These are phyloP conservation scores for Mayamaea pseudoterrestris DNA, from an alignment of 108 stramenopile species.

Conservation along the genomic window DNA sequence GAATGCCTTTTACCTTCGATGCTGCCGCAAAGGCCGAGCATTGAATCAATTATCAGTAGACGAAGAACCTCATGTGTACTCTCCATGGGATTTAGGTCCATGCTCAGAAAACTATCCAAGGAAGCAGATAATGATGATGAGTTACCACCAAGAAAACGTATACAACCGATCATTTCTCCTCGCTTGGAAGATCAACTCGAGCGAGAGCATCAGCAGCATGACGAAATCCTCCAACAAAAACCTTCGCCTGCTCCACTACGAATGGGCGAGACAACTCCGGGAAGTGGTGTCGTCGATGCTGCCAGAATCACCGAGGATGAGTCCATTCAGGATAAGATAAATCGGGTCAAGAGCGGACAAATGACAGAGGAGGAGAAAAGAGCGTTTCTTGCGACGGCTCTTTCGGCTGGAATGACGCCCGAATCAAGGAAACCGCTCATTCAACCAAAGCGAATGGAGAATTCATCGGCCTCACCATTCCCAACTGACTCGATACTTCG, in stretches of 20 bases:
- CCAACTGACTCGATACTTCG: slow-evolving; percentile 25
- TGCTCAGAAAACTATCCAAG: too few relatives aligned
- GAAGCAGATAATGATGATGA: too few relatives aligned
- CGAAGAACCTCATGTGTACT: too few relatives aligned
- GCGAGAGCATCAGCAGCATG: too few relatives aligned
- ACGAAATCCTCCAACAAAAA: too few relatives aligned
- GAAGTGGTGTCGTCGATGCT: not conserved
- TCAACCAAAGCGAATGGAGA: slow-evolving; percentile 5
- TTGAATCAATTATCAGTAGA: too few relatives aligned
- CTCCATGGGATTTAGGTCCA: too few relatives aligned
- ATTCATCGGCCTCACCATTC: slow-evolving; percentile 5
- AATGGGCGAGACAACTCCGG: slow-evolving; percentile 3
- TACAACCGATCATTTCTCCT: too few relatives aligned
- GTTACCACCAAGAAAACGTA: too few relatives aligned
- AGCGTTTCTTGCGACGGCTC: slow-evolving; percentile 25
- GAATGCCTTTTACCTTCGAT: too few relatives aligned
- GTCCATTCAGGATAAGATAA: slow-evolving; percentile 31
- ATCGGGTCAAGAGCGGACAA: slow-evolving; percentile 34
- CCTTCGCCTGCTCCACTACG: slow-evolving; percentile 2
- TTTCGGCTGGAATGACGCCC: slow-evolving; percentile 19
- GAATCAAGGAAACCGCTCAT: slow-evolving; percentile 18
- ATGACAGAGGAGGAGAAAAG: slow-evolving; percentile 53
- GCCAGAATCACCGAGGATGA: slow-evolving; percentile 6
- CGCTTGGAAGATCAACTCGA: too few relatives aligned
- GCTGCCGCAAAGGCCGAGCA: too few relatives aligned